phyloP scores from a whole-genome alignment of 106 monocot genomes.

The Platanthera zijinensis region DNA sequence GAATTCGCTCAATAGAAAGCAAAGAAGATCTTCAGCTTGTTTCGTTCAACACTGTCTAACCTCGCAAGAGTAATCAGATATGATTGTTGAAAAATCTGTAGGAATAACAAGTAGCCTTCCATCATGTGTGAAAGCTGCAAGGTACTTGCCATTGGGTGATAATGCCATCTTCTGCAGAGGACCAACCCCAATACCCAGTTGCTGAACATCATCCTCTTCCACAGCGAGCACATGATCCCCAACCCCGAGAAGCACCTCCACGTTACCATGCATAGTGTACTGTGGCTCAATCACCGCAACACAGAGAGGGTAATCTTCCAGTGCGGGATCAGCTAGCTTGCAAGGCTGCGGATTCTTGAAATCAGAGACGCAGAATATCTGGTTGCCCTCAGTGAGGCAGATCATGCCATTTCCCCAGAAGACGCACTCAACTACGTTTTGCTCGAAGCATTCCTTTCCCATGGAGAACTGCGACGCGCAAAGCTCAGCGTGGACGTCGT shows the following conservation, averaged over 20 bases:
- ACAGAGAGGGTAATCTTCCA: conserved; percentile 55
- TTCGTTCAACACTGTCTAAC: conserved; percentile 20
- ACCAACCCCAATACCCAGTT: conserved; percentile 55
- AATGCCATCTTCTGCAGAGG: conserved; percentile 82
- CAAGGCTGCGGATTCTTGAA: conserved; percentile 51
- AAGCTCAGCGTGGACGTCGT: conserved; percentile 40
- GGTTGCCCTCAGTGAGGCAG: conserved; percentile 53
- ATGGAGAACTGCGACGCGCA: conserved; percentile 33
- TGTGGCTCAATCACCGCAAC: conserved; percentile 86
- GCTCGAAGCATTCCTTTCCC: conserved; percentile 67
- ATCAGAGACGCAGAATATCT: conserved; percentile 64
- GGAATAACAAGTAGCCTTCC: conserved; percentile 69
- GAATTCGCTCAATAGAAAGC: background rate
- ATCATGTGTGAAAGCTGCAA: conserved; percentile 78
- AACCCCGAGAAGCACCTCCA: conserved; percentile 76
- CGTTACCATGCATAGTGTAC: conserved; percentile 86
- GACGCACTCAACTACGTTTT: conserved; percentile 59
- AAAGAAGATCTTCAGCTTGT: background rate
- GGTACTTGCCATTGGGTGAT: conserved; percentile 70
- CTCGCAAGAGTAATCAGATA: conserved; percentile 81
- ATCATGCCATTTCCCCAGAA: conserved; percentile 82
- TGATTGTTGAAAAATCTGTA: conserved; percentile 76
- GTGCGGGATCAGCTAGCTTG: conserved; percentile 57
- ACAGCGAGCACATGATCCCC: conserved; percentile 61
- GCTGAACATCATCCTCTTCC: conserved; percentile 79